Base-by-base conservation (phyloP, 352 stramenopile species). In the Phytophthora uliginosa region DNA sequence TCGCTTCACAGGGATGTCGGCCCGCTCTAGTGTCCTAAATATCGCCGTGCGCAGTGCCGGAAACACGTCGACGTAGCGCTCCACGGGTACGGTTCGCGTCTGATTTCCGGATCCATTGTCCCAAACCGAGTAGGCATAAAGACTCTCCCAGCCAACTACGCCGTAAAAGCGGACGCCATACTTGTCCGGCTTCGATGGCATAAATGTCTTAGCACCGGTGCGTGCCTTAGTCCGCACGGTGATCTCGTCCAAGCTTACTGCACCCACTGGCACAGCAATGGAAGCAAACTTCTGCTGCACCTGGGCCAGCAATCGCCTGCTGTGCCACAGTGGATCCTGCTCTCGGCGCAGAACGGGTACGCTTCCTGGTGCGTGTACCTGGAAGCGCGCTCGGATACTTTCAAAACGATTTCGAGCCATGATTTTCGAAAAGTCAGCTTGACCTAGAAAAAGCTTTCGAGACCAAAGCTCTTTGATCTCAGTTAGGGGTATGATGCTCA, bases 141-240 rank as follows among this genome's bases (percentile, higher is more conserved):
- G 8, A 1, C 52, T 45, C 18, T 56, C 18, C 40, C 62, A 62
- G 4, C 51, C 42, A 1, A 69, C 62, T 1, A 63, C 62, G 22
- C 26, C 52, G 40, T 69, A 69, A 34, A 69, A 63, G 7, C 52
- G 36, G 6, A 69, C 13, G 1, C 8, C 62, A 15, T 58, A 69
- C n/a, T 63, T 69, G n/a, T 69, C 62, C 4, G 61, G 51, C 40
- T 68, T 60, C 5, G 40, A 61, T 22, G 61, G 51, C 10, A 68
- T 47, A 17, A 34, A 68, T 8, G 61, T 1, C 52, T 15, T 42
- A 2, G 51, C 51, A n/a, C 12, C 17, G 8, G 50, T 47, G 2
- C 51, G 2, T 22, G 61, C 61, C 26, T 68, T 68, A 2, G 34
- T 61, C 4, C 15, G 7, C 0, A 61, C 40, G 1, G 12, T 18